A percentile compares a stretch with the other conserved stretches of the same genome.
Evolutionary conservation across 352 stramenopile species (phyloP).

Genomic region (Phytophthora aleatoria): DNA sequence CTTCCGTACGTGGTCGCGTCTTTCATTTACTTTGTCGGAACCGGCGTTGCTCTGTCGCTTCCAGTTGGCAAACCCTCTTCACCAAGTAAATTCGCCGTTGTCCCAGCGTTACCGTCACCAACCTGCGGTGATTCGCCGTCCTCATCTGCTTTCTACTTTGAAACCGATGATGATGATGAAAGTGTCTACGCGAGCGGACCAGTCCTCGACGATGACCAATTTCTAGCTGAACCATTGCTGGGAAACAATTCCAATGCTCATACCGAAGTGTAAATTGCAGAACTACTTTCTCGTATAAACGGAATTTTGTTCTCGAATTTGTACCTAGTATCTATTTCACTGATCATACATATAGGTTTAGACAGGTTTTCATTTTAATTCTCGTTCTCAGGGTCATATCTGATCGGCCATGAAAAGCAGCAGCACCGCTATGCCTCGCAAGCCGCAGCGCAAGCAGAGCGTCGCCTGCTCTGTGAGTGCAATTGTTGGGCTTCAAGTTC

Average conservation of each 20-base stretch:
- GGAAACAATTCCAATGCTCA: constrained; percentile 14
- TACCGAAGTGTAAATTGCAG: constrained; percentile 7
- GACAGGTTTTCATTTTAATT: not conserved
- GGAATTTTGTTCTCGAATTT: no score
- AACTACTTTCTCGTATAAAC: no score
- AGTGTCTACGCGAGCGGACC: constrained; percentile 28
- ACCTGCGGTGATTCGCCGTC: constrained; percentile 42
- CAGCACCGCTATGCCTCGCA: not conserved
- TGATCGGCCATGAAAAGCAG: constrained; percentile 15
- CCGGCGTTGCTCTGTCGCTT: constrained; percentile 50
- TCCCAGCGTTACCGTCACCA: constrained; percentile 37
- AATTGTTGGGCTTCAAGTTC: constrained; percentile 51
- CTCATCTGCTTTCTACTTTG: constrained; percentile 46
- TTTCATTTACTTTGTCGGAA: constrained; percentile 51
- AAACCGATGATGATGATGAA: constrained; percentile 50
- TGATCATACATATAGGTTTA: constrained; percentile 10
- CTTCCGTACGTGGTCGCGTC: constrained; percentile 67
- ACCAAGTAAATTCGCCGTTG: constrained; percentile 9
- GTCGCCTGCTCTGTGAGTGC: constrained; percentile 41
- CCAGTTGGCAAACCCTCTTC: constrained; percentile 25
- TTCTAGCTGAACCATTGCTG: constrained; percentile 58
- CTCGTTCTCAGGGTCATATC: constrained; percentile 13
- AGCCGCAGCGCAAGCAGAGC: constrained; percentile 8
- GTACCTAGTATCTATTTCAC: not conserved
- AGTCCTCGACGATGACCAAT: constrained; percentile 28